phyloP scores from a whole-genome alignment of 2,329 filamentous ascomycete genomes.

The Aureobasidium subglaciale region DNA sequence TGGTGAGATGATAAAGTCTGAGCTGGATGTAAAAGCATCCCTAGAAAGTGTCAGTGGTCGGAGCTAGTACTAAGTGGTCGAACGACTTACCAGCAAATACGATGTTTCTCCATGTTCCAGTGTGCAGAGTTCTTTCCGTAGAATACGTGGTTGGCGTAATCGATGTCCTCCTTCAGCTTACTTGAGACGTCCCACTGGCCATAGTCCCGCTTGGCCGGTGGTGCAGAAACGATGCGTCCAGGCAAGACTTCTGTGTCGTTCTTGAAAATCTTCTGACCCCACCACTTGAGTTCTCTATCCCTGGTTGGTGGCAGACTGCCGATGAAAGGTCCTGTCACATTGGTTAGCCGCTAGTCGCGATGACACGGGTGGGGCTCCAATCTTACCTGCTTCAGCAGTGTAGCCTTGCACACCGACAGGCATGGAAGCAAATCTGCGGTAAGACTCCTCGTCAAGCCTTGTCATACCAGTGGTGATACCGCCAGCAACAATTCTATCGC shows the following conservation, averaged over 20 bases:
- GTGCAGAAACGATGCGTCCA: conserved; percentile 49
- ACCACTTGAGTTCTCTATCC: conserved; percentile 48
- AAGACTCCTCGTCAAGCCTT: conserved; percentile 34
- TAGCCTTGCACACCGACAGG: conserved; percentile 42
- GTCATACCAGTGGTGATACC: conserved; percentile 47
- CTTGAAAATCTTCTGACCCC: conserved; percentile 54
- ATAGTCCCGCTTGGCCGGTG: conserved; percentile 51
- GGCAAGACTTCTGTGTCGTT: conserved; percentile 49
- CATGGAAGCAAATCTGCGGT: conserved; percentile 34
- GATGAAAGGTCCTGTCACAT: conserved; percentile 45
- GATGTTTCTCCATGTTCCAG: conserved; percentile 56
- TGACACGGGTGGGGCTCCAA: neutral
- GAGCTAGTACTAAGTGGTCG: neutral
- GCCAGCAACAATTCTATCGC: conserved; percentile 49
- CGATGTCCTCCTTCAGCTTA: conserved; percentile 51
- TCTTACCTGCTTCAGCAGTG: conserved; percentile 29
- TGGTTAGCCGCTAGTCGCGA: conserved; percentile 18
- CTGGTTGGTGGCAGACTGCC: conserved; percentile 51
- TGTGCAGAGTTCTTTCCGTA: conserved; percentile 50
- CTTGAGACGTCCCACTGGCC: conserved; percentile 55
- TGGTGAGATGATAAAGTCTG: conserved; percentile 44
- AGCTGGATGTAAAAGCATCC: conserved; percentile 57
- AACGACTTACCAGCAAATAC: conserved; percentile 57
- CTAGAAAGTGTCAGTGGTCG: conserved; percentile 30
- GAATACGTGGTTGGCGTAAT: conserved; percentile 50